Evolutionary conservation across 2,329 filamentous ascomycete species (phyloP).

Genomic region (Sarocladium brachiariae): DNA sequence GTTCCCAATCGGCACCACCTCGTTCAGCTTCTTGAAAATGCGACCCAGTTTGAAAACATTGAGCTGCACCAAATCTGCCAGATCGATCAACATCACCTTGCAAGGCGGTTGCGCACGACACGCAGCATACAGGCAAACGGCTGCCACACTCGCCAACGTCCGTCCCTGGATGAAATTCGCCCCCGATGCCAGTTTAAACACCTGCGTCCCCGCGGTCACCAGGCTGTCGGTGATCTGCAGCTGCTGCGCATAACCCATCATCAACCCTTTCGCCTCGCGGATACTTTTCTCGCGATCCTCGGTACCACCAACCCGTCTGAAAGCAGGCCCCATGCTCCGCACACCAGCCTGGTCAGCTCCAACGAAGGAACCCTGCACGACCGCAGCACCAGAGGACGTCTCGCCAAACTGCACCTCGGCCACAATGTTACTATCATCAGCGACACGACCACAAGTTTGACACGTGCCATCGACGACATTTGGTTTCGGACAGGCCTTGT

Average conservation of each 20-base stretch:
- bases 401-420: conserved; percentile 90
- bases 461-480: conserved; percentile 64
- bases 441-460: conserved; percentile 74
- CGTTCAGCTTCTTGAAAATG: conserved; percentile 77
- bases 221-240: conserved; percentile 55
- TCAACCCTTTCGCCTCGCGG: conserved; percentile 49
- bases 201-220: conserved; percentile 59
- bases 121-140: conserved; percentile 85
- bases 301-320: conserved; percentile 51
- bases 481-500: conserved; percentile 53
- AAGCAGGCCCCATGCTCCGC: conserved; percentile 57
- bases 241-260: conserved; percentile 55
- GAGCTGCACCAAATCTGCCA: conserved; percentile 74
- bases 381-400: conserved; percentile 73
- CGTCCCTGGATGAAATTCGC: conserved; percentile 82
- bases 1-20: conserved; percentile 63
- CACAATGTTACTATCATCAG: conserved; percentile 83
- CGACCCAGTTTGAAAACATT: conserved; percentile 91
- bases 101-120: conserved; percentile 75
- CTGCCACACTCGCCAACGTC: conserved; percentile 74
- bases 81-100: conserved; percentile 88
- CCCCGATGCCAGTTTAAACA: conserved; percentile 69
- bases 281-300: conserved; percentile 55
- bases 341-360: conserved; percentile 79
- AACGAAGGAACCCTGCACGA: conserved; percentile 86